A percentile compares a stretch with the other conserved stretches of the same genome.
Conservation (phyloP, 164 flowering plant genomes). For the Umbellularia californica region DNA sequence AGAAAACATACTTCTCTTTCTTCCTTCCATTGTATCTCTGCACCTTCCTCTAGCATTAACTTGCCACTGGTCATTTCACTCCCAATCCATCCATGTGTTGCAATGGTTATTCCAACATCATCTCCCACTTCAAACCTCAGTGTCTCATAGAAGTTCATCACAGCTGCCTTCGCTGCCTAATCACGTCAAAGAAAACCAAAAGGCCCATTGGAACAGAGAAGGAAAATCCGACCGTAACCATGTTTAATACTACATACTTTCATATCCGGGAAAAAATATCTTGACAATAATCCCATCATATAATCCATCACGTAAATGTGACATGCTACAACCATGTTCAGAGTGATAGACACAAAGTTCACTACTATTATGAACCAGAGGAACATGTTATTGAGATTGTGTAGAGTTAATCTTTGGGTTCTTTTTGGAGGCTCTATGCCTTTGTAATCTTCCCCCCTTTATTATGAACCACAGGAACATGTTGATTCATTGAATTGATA, state of each 20-base stretch:
- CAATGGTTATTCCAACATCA: conserved; percentile 79
- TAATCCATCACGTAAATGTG: neutral
- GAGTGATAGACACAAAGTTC: no score
- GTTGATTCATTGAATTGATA: neutral
- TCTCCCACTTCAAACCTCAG: conserved; percentile 67
- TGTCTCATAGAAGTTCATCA: conserved; percentile 82
- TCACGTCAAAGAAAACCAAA: conserved; percentile 1
- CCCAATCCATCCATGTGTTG: conserved; percentile 94
- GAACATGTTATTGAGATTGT: neutral
- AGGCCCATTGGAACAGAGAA: neutral
- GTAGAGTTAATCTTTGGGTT: no score
- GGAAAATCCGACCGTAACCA: no score
- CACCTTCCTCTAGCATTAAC: conserved; percentile 73
- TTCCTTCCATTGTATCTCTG: conserved; percentile 93
- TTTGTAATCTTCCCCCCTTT: no score
- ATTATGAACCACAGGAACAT: neutral
- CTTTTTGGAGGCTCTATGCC: no score
- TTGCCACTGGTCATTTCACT: conserved; percentile 77
- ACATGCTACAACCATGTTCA: neutral
- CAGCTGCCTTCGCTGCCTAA: conserved; percentile 89
- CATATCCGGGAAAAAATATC: neutral
- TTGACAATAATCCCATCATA: no score
- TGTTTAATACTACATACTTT: no score
- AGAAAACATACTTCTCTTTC: conserved; percentile 64
- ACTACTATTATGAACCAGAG: neutral